These are phyloP conservation scores for Hsuehochloa calcarea DNA, from an alignment of 176 grass and related monocot species.

Conservation along the genomic window DNA sequence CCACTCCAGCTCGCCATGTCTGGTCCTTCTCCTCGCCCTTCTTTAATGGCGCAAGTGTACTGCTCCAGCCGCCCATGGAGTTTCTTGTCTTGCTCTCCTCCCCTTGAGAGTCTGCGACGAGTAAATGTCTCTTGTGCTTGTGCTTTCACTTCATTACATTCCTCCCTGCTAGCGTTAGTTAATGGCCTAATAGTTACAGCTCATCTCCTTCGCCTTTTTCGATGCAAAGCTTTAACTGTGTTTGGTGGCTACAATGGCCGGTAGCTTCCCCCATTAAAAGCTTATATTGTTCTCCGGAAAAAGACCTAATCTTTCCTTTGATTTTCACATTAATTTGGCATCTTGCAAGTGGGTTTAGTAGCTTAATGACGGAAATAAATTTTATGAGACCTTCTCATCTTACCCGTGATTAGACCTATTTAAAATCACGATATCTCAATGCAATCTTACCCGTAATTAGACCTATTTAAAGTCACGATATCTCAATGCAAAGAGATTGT, in stretches of 20 bases:
- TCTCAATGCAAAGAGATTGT: too few relatives aligned
- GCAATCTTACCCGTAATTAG: too few relatives aligned
- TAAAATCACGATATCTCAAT: too few relatives aligned
- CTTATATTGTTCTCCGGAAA: constrained; percentile 26
- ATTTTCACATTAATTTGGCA: constrained; percentile 19
- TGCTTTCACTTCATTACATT: constrained; percentile 20
- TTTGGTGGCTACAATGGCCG: constrained; percentile 27
- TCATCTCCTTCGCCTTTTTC: constrained; percentile 37
- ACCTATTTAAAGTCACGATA: too few relatives aligned
- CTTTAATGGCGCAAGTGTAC: constrained; percentile 38
- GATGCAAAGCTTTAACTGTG: constrained; percentile 23
- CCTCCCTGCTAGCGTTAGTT: constrained; percentile 20
- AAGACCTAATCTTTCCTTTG: constrained; percentile 4
- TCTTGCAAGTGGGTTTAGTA: constrained; percentile 32
- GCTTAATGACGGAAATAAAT: neutral
- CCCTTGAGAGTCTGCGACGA: neutral
- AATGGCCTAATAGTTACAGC: constrained; percentile 43
- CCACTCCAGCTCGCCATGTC: constrained; percentile 11
- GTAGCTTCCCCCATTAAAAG: constrained; percentile 23
- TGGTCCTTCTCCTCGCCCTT: neutral
- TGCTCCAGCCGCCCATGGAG: neutral
- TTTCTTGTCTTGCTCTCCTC: neutral
- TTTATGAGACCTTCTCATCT: too few relatives aligned
- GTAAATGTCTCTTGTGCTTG: neutral
- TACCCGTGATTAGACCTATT: too few relatives aligned